These are phyloP conservation scores for Eucalyptus virginea DNA, from an alignment of 345 rosid species.

Conservation along the genomic window DNA sequence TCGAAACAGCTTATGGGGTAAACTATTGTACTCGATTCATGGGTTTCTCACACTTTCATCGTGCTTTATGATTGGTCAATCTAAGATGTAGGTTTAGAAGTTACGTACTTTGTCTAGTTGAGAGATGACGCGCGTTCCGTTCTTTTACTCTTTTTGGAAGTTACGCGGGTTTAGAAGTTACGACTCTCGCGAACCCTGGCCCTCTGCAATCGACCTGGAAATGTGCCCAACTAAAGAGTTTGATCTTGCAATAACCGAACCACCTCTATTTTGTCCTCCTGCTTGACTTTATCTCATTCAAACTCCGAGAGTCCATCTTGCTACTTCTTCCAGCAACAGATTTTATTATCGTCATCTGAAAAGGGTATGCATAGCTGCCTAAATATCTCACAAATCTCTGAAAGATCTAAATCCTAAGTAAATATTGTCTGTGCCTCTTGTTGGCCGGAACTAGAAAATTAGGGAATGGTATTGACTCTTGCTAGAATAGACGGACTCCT, in stretches of 20 bases:
- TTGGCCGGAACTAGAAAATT: not conserved
- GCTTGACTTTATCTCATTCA: too few relatives aligned
- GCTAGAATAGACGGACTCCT: not conserved
- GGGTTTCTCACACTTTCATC: not conserved
- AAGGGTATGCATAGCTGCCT: rapidly evolving
- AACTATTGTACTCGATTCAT: not conserved
- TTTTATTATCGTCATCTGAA: too few relatives aligned
- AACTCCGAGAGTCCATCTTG: not conserved
- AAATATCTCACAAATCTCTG: too few relatives aligned
- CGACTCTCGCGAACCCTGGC: not conserved
- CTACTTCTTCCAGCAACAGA: not conserved
- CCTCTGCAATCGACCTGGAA: not conserved
- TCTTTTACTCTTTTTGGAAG: not conserved
- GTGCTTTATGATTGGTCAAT: not conserved
- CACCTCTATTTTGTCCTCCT: too few relatives aligned
- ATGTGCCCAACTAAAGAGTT: not conserved
- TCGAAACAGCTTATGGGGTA: not conserved
- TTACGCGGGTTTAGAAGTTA: not conserved
- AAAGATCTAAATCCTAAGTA: too few relatives aligned
- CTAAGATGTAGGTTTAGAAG: not conserved
- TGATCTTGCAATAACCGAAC: not conserved
- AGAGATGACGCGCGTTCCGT: not conserved
- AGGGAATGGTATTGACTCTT: not conserved
- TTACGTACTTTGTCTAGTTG: not conserved
- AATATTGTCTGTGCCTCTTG: not conserved